These are phyloP conservation scores for Talaromyces verruculosus DNA, from an alignment of 2,329 filamentous ascomycete genomes.

Conservation along the genomic window DNA sequence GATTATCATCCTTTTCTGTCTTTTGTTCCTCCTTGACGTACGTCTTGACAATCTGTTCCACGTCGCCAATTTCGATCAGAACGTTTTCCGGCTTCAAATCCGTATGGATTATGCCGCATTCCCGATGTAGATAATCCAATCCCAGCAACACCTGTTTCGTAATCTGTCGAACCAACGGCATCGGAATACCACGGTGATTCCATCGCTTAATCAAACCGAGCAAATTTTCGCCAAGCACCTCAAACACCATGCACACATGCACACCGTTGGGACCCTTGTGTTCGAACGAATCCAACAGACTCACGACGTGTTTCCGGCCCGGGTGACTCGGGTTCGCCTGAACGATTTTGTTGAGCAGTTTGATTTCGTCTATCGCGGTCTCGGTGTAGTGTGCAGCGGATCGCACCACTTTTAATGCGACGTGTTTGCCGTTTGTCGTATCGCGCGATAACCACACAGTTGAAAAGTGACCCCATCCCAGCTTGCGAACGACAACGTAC, in stretches of 20 bases:
- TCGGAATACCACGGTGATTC: conserved; percentile 96
- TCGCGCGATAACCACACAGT: conserved; percentile 86
- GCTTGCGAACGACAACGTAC: conserved; percentile 93
- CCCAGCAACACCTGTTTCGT: conserved; percentile 96
- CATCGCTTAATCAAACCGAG: conserved; percentile 95
- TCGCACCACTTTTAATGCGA: conserved; percentile 95
- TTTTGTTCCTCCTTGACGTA: conserved; percentile 74
- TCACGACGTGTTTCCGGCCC: conserved; percentile 92
- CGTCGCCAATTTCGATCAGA: conserved; percentile 96
- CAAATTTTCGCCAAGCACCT: conserved; percentile 93
- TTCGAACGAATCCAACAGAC: conserved; percentile 92
- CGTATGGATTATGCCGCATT: conserved; percentile 98
- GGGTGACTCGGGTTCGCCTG: conserved; percentile 93
- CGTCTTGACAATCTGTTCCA: conserved; percentile 96
- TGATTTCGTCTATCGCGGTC: conserved; percentile 98
- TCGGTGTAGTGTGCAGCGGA: conserved; percentile 98
- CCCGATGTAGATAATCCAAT: conserved; percentile 91
- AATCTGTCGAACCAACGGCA: conserved; percentile 96
- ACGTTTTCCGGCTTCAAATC: conserved; percentile 98
- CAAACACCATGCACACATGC: conserved; percentile 99
- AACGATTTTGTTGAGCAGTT: conserved; percentile 94
- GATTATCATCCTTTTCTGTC: conserved; percentile 75
- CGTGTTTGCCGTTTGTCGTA: conserved; percentile 86
- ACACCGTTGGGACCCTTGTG: conserved; percentile 95
- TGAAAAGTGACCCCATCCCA: conserved; percentile 99